phyloP scores from a whole-genome alignment of 805 yeast species.

The Candida odintsovae region DNA sequence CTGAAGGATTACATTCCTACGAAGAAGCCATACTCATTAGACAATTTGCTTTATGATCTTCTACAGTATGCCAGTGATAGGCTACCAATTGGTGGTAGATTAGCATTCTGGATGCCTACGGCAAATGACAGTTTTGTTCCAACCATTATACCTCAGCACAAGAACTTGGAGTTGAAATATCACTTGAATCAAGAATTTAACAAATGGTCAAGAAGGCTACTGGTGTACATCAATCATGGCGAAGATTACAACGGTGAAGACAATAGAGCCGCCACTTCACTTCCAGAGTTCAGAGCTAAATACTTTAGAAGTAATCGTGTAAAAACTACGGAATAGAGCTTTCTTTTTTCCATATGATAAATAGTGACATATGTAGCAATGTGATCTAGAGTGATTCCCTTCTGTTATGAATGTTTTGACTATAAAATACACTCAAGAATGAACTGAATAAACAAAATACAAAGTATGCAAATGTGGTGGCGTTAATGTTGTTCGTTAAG shows the following conservation, averaged over 20 bases:
- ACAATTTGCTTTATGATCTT: slow-evolving; percentile 70
- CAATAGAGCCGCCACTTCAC: slow-evolving; percentile 26
- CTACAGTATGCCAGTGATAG: slow-evolving; percentile 66
- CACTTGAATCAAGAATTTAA: slow-evolving; percentile 83
- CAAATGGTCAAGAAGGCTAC: slow-evolving; percentile 86
- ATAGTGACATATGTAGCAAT: not conserved
- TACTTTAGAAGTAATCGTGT: slow-evolving; percentile 17
- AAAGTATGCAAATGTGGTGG: not conserved
- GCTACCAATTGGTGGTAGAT: slow-evolving; percentile 68
- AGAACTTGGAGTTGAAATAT: slow-evolving; percentile 60
- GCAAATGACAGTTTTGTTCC: slow-evolving; percentile 78
- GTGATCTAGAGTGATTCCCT: not conserved
- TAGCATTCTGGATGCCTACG: slow-evolving; percentile 97
- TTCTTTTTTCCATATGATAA: not conserved
- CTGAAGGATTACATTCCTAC: slow-evolving; percentile 86
- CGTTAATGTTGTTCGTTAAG: not conserved
- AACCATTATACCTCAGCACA: slow-evolving; percentile 74
- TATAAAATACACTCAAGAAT: not conserved
- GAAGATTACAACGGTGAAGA: slow-evolving; percentile 46
- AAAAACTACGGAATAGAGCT: not conserved
- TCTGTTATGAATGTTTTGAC: not conserved
- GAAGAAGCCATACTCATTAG: slow-evolving; percentile 82
- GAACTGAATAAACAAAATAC: not conserved
- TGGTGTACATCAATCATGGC: slow-evolving; percentile 72
- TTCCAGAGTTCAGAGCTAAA: slow-evolving; percentile 24